A percentile compares a stretch with the other conserved stretches of the same genome.
Evolutionary conservation across 2,329 filamentous ascomycete genomes (phyloP).

Genomic region (Penicillium sp.): DNA sequence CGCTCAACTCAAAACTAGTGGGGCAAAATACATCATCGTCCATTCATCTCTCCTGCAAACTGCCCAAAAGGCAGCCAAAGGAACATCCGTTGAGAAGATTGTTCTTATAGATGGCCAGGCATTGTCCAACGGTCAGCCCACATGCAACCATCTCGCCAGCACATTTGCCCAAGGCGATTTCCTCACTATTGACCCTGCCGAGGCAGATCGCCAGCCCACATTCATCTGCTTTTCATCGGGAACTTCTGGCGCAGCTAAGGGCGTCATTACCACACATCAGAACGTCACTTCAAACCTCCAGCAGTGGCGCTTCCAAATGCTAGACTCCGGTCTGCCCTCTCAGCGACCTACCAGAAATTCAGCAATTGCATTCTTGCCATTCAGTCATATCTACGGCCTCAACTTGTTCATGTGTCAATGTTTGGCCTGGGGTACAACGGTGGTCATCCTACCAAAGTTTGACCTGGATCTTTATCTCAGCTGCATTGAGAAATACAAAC

Average conservation of each 20-base stretch:
- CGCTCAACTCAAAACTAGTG: constrained; percentile 22
- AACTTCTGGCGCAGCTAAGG: constrained; percentile 23
- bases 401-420: constrained; percentile 21
- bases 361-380: constrained; percentile 21
- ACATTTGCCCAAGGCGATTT: constrained; percentile 13
- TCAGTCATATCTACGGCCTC: constrained; percentile 25
- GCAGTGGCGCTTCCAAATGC: constrained; percentile 18
- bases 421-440: constrained; percentile 17
- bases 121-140: constrained; percentile 11
- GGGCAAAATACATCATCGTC: constrained; percentile 19
- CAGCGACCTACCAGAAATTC: constrained; percentile 12
- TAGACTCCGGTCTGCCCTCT: constrained; percentile 8
- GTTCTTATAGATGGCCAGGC: constrained; percentile 15
- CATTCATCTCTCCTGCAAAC: constrained; percentile 19
- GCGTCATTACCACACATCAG: constrained; percentile 23
- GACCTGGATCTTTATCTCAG: constrained; percentile 19
- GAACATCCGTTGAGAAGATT: constrained; percentile 17
- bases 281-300: constrained; percentile 23
- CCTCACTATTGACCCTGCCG: constrained; percentile 5
- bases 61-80: constrained; percentile 16
- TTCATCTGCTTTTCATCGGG: constrained; percentile 27
- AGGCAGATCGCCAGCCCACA: constrained; percentile 12
- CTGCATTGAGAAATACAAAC: constrained; percentile 20
- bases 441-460: constrained; percentile 17
- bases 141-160: constrained; percentile 19